Conservation (phyloP, 2,329 filamentous ascomycete species). For the Pseudocercospora vitis region DNA sequence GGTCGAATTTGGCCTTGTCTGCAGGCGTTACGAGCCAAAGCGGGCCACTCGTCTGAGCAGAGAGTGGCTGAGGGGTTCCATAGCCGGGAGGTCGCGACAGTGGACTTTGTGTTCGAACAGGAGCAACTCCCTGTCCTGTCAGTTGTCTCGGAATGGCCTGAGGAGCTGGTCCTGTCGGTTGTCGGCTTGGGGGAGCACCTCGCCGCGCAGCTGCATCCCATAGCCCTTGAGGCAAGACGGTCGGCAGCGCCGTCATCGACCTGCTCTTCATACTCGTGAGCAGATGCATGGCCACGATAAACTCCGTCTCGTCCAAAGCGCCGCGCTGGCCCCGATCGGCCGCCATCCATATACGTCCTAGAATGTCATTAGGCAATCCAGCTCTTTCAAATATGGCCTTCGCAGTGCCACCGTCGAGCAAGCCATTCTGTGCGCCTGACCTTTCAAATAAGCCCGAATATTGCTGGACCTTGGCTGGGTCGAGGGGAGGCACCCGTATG, state of each 20-base stretch:
- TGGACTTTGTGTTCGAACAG: constrained; percentile 61
- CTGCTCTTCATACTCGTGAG: constrained; percentile 88
- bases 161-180: constrained; percentile 28
- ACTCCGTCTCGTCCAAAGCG: constrained; percentile 81
- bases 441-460: constrained; percentile 90
- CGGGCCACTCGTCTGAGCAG: constrained; percentile 56
- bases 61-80: constrained; percentile 49
- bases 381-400: constrained; percentile 96
- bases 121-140: constrained; percentile 57
- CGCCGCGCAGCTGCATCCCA: constrained; percentile 86
- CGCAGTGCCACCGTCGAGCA: constrained; percentile 71
- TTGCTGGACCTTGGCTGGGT: constrained; percentile 83
- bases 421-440: constrained; percentile 72
- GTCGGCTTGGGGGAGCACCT: constrained; percentile 46
- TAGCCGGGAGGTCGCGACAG: constrained; percentile 53
- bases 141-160: constrained; percentile 76
- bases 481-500: constrained; percentile 84
- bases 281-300: constrained; percentile 97
- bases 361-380: constrained; percentile 79
- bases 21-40: constrained; percentile 82
- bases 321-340: constrained; percentile 92
- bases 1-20: constrained; percentile 86
- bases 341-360: constrained; percentile 95
- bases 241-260: constrained; percentile 74
- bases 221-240: constrained; percentile 75